Evolutionary conservation across 129 eudicot species (phyloP).

Genomic region (Flaveria ramosissima): DNA sequence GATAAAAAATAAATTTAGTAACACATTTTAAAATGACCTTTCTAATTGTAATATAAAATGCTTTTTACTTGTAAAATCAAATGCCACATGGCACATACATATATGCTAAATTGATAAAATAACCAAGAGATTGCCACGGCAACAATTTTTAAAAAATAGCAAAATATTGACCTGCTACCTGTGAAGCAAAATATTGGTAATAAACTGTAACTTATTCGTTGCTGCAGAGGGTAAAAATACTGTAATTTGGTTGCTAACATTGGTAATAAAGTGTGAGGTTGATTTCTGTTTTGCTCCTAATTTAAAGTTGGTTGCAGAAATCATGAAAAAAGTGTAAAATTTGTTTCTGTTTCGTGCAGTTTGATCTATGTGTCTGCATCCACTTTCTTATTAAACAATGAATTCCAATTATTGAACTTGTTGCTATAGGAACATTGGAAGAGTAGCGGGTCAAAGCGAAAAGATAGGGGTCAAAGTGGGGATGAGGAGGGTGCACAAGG

Average conservation of each 20-base stretch:
- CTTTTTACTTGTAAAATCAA: background rate
- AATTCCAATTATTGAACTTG: background rate
- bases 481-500: conserved; percentile 79
- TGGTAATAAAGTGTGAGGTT: background rate
- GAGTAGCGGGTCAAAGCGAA: conserved; percentile 74
- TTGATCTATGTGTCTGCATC: background rate
- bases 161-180: background rate
- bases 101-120: background rate
- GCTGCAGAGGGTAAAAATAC: background rate
- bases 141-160: background rate
- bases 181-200: background rate
- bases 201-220: background rate
- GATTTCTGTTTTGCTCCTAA: background rate
- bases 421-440: conserved; percentile 80
- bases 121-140: background rate
- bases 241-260: background rate
- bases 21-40: background rate
- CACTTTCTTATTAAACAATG: background rate
- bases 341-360: background rate
- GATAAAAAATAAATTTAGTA: background rate
- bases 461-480: conserved; percentile 68
- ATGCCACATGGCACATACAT: too few relatives aligned
- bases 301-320: background rate
- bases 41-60: background rate
- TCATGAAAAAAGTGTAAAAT: background rate